These are phyloP conservation scores for Xylaria sp. DNA, from an alignment of 2,329 filamentous ascomycete species.

Conservation along the genomic window DNA sequence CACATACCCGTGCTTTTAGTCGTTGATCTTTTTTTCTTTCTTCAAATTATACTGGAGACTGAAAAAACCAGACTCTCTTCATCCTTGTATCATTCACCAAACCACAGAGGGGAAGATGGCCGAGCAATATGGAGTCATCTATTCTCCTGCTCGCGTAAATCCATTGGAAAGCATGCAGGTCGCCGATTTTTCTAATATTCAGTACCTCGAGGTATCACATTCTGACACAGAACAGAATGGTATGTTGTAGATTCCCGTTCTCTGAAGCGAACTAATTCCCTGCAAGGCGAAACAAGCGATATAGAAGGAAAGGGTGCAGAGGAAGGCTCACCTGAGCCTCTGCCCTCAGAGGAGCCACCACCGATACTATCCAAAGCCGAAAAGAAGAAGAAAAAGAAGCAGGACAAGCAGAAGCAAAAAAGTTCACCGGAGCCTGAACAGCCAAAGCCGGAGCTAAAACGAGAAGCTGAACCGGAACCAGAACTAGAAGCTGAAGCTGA, in stretches of 20 bases:
- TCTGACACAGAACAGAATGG: conserved; percentile 41
- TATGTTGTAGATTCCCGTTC: conserved; percentile 31
- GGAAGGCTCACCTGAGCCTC: conserved; percentile 29
- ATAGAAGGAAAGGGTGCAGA: conserved; percentile 33
- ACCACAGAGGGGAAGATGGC: conserved; percentile 38
- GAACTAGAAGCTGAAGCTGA: conserved; percentile 3
- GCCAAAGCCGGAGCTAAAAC: conserved; percentile 18
- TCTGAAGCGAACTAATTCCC: conserved; percentile 38
- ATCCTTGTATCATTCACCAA: conserved; percentile 24
- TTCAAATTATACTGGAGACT: conserved; percentile 32
- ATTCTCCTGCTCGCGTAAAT: conserved; percentile 40
- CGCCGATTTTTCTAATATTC: conserved; percentile 41
- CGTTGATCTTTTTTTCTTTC: conserved; percentile 16
- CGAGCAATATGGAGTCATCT: conserved; percentile 40
- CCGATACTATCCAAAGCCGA: conserved; percentile 16
- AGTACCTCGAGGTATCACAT: conserved; percentile 30
- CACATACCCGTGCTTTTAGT: conserved; percentile 39
- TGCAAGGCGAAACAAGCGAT: conserved; percentile 35
- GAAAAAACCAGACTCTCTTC: conserved; percentile 21
- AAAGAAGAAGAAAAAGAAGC: conserved; percentile 37
- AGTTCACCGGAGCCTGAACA: conserved; percentile 21
- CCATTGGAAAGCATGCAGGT: conserved; percentile 37
- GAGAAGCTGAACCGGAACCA: not conserved
- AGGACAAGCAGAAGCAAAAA: conserved; percentile 25
- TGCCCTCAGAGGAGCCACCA: conserved; percentile 14